Evolutionary conservation across 495 filamentous ascomycete species (phyloP).

Genomic region (Aspergillus kassunensis): DNA sequence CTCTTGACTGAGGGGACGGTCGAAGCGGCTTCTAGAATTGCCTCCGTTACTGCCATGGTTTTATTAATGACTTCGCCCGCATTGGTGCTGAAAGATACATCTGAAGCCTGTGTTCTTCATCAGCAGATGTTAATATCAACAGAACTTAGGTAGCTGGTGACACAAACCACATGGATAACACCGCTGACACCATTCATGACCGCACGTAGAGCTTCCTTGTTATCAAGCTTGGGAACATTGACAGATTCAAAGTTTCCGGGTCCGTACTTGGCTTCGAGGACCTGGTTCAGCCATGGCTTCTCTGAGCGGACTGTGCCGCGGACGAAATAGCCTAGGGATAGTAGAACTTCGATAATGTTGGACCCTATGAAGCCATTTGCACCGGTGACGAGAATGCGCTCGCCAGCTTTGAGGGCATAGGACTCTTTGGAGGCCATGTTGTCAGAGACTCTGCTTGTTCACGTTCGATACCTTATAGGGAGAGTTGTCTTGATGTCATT

Average conservation of each 20-base stretch:
- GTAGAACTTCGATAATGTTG: conserved; percentile 46
- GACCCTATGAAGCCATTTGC: conserved; percentile 53
- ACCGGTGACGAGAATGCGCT: conserved; percentile 51
- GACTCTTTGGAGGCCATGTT: too few relatives aligned
- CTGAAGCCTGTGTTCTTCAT: conserved; percentile 20
- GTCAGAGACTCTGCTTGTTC: too few relatives aligned
- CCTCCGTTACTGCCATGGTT: conserved; percentile 33
- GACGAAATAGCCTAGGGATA: conserved; percentile 47
- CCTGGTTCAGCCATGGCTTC: conserved; percentile 40
- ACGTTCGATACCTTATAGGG: too few relatives aligned
- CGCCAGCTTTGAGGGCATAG: background rate
- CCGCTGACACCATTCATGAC: conserved; percentile 19
- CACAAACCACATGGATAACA: conserved; percentile 33
- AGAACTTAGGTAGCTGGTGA: too few relatives aligned
- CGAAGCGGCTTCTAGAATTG: conserved; percentile 42
- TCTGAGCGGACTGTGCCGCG: conserved; percentile 46
- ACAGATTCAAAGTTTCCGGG: conserved; percentile 32
- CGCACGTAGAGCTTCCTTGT: conserved; percentile 34
- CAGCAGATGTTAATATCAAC: too few relatives aligned
- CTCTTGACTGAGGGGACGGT: conserved; percentile 41
- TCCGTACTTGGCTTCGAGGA: conserved; percentile 41
- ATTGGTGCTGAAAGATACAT: conserved; percentile 33
- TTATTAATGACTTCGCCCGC: conserved; percentile 41
- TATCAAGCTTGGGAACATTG: conserved; percentile 29
- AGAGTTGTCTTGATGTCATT: too few relatives aligned